Percentiles rank a stretch among this genome's conserved stretches.
Evolutionary conservation across 441 rosid species (phyloP).

Genomic region (Manihot esculenta): DNA sequence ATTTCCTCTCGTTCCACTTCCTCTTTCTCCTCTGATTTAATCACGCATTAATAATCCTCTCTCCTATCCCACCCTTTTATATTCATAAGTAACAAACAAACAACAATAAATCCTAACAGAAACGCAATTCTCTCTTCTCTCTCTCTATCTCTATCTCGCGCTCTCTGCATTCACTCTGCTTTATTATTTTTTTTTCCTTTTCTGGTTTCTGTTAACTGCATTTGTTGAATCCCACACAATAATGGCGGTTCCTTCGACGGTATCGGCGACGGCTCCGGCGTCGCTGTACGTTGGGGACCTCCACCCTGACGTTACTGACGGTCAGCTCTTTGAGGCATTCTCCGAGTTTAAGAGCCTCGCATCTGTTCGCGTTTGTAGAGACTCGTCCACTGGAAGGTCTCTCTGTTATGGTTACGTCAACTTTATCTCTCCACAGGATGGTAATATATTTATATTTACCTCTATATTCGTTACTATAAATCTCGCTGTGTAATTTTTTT

Average conservation of each 20-base stretch:
- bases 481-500: neutral
- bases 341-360: slow-evolving; percentile 52
- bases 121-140: neutral
- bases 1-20: neutral
- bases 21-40: neutral
- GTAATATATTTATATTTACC: neutral
- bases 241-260: slow-evolving; percentile 49
- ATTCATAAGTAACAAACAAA: neutral
- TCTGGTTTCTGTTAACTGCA: slow-evolving; percentile 2
- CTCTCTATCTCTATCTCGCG: neutral
- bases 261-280: slow-evolving; percentile 32
- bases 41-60: slow-evolving; percentile 1
- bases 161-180: neutral
- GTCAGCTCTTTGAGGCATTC: slow-evolving; percentile 49
- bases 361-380: slow-evolving; percentile 73
- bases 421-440: slow-evolving; percentile 36
- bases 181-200: neutral
- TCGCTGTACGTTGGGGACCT: slow-evolving; percentile 80
- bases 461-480: neutral
- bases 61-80: neutral
- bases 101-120: slow-evolving; percentile 3
- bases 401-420: slow-evolving; percentile 85
- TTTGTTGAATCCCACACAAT: slow-evolving; percentile 6
- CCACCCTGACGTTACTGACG: slow-evolving; percentile 57
- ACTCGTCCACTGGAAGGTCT: slow-evolving; percentile 56